Conservation (phyloP, 1,284 basidiomycete species). For the Cryptococcus amylolentus region DNA sequence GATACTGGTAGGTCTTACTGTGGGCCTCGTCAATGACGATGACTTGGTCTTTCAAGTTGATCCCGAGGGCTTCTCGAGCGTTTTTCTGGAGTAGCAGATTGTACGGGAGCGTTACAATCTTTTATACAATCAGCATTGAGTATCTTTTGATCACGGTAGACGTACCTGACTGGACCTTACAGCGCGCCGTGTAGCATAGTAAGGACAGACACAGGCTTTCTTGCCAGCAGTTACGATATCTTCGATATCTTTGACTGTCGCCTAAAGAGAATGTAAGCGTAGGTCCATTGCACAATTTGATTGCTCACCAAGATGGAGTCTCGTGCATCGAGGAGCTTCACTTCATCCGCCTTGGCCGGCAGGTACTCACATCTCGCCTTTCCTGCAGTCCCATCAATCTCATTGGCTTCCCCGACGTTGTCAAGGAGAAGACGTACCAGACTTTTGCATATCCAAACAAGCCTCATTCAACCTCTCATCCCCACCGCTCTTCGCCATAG, state of each 20-base stretch:
- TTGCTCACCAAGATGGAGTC: constrained; percentile 76
- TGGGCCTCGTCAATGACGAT: constrained; percentile 96
- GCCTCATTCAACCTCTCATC: constrained; percentile 84
- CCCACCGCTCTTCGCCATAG: constrained; percentile 49
- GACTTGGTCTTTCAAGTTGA: constrained; percentile 75
- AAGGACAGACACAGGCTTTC: constrained; percentile 73
- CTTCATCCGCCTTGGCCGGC: constrained; percentile 69
- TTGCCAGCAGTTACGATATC: constrained; percentile 75
- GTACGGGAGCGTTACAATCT: constrained; percentile 90
- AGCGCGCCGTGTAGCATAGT: constrained; percentile 83
- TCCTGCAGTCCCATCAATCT: constrained; percentile 49
- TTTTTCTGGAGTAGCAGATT: constrained; percentile 83
- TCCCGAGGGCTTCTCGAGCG: constrained; percentile 81
- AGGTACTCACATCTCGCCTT: constrained; percentile 71
- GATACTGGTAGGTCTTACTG: constrained; percentile 57
- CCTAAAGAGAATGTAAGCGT: constrained; percentile 52
- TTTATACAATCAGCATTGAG: constrained; percentile 2
- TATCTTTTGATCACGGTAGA: neutral
- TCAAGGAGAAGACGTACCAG: constrained; percentile 53
- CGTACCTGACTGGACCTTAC: constrained; percentile 84
- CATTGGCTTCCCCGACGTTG: neutral
- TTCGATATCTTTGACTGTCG: constrained; percentile 88
- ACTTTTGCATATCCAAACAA: constrained; percentile 77
- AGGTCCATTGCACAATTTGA: too few relatives aligned
- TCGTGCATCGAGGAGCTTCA: constrained; percentile 73